These are phyloP conservation scores for Tylopilus sp. DNA, from an alignment of 1,284 basidiomycete species.

Conservation along the genomic window DNA sequence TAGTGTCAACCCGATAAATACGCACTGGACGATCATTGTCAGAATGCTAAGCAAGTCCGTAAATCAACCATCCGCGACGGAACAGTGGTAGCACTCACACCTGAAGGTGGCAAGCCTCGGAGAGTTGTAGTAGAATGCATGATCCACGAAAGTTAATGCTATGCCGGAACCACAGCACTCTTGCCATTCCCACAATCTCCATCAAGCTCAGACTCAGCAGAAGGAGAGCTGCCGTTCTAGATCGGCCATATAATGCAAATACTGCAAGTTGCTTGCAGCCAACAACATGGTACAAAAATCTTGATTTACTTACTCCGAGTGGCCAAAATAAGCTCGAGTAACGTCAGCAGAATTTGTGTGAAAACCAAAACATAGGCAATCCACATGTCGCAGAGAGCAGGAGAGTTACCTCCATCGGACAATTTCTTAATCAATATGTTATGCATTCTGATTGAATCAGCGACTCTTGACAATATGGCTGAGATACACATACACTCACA, in stretches of 20 bases:
- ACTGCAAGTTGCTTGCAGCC: conserved; percentile 14
- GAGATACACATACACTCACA: conserved; percentile 27
- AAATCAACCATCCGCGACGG: not conserved
- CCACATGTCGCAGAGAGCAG: conserved; percentile 23
- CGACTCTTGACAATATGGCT: not conserved
- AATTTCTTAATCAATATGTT: conserved; percentile 19
- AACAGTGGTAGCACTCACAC: conserved; percentile 11
- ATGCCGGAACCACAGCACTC: conserved; percentile 11
- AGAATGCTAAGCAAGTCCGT: conserved; percentile 18
- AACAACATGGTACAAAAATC: not conserved
- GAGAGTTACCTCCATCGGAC: conserved; percentile 23
- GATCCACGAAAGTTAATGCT: not conserved
- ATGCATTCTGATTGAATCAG: conserved; percentile 20
- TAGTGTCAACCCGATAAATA: conserved; percentile 24
- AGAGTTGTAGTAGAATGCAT: conserved; percentile 21
- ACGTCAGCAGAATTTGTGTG: conserved; percentile 19
- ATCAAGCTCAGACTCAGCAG: conserved; percentile 20
- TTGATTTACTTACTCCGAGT: conserved; percentile 25
- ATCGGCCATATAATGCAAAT: conserved; percentile 33
- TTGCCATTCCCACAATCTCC: conserved; percentile 17
- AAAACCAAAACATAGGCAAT: conserved; percentile 10
- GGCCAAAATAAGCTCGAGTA: conserved; percentile 31
- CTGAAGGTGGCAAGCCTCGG: conserved; percentile 4
- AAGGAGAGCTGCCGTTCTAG: conserved; percentile 22
- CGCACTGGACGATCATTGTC: conserved; percentile 29